Percentiles rank a stretch among this genome's conserved stretches.
These are phyloP conservation scores for Cyclotella kingstonii DNA, from an alignment of 108 stramenopile genomes.

Conservation along the genomic window DNA sequence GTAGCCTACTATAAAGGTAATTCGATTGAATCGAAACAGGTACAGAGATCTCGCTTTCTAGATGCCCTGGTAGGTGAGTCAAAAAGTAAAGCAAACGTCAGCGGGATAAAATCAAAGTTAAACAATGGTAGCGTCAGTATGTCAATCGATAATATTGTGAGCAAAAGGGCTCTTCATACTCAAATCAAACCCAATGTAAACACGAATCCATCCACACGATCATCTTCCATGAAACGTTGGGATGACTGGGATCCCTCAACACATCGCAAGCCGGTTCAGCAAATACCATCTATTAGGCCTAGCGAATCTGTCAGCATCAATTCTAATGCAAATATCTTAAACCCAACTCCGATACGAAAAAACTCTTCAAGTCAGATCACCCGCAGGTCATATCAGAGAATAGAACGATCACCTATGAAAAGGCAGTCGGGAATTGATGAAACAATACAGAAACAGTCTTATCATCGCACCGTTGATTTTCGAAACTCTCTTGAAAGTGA, in stretches of 20 bases:
- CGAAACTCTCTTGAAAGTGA: constrained; percentile 8
- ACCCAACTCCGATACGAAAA: background rate
- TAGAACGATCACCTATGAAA: background rate
- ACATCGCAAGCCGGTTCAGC: constrained; percentile 2
- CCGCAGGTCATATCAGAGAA: background rate
- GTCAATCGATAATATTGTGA: background rate
- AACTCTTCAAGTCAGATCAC: constrained; percentile 3
- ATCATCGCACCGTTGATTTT: background rate
- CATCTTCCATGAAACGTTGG: constrained; percentile 15
- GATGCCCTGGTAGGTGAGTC: constrained; percentile 47
- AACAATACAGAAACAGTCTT: background rate
- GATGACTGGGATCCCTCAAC: constrained; percentile 31
- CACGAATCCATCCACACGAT: constrained; percentile 6
- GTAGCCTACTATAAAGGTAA: constrained; percentile 52
- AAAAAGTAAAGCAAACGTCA: constrained; percentile 4
- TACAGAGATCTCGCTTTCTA: constrained; percentile 67
- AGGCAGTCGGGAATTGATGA: background rate
- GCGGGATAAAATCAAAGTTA: background rate
- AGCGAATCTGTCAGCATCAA: background rate
- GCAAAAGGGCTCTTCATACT: background rate
- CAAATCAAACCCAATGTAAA: background rate
- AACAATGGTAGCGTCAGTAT: background rate
- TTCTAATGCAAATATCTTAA: background rate
- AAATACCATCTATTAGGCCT: constrained; percentile 3
- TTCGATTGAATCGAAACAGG: constrained; percentile 37